Base-by-base conservation (phyloP, 75 land plant genomes). In the Pinus albicaulis region DNA sequence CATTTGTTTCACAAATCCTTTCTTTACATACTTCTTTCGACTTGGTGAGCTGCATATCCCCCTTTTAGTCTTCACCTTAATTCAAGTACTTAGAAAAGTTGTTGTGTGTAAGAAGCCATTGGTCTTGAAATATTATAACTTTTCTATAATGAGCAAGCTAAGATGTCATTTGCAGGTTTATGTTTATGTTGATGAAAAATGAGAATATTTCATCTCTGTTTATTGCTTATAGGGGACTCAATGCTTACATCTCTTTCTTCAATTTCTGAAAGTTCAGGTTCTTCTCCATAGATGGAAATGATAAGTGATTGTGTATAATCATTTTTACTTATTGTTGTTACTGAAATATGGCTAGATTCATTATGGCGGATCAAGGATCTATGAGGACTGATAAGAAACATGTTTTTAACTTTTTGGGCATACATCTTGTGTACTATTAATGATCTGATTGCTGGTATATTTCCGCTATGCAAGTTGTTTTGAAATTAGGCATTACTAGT, bases 1-100 rank as follows among this genome's bases (percentile, higher is more conserved):
- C 68, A 98, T 98, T 38, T 98, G 99, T 85, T 98, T 98, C 78
- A 95, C 91, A 80, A 95, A 95, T 80, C 48, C 79, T 6, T 8
- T 88, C 6, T 76, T 86, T 19, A 88, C 99, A 19, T 98, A 92
- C 82, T 81, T 92, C 66, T 98, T 98, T 77, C 89, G 99, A 53
- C 74, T 95, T n/a, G 99, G 99, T 94, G 48, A 68, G 71, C 48
- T 68, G 71, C 77, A 73, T 76, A 44, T 12, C 41, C 74, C 24
- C n/a, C 41, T 65, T 41, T 25, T 7, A 7, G 52, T 68, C 34
- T 2, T 48, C 12, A 48, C 53, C 1, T 48, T 10, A 10, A 48
- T 48, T 10, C 17, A 53, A 11, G n/a, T 41, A 12, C 22, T 7
- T 68, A 2, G 13, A 44, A 68, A 68, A 8, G 7, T 38, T 68